A percentile compares a stretch with the other conserved stretches of the same genome.
These are phyloP conservation scores for Gautieria morchelliformis DNA, from an alignment of 768 basidiomycete genomes.

Conservation along the genomic window DNA sequence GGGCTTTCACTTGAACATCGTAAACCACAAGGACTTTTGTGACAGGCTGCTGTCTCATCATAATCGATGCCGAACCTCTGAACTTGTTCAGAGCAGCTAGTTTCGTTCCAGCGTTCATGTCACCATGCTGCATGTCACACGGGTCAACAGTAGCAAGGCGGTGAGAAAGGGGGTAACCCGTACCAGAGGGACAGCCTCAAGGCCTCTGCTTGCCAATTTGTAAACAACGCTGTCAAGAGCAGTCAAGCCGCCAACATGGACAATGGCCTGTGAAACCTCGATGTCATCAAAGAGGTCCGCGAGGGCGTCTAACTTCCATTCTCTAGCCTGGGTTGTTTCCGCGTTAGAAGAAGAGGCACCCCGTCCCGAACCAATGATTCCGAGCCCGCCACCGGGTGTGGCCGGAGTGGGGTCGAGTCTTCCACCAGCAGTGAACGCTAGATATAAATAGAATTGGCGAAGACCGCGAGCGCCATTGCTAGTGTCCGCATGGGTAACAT, in stretches of 20 bases:
- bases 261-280: constrained; percentile 69
- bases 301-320: constrained; percentile 92
- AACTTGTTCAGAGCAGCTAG: constrained; percentile 81
- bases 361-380: constrained; percentile 91
- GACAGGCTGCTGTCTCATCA: constrained; percentile 49
- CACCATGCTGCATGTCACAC: constrained; percentile 56
- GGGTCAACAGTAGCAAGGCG: not conserved
- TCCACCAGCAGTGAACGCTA: constrained; percentile 86
- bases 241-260: constrained; percentile 83
- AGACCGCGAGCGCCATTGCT: constrained; percentile 71
- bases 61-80: constrained; percentile 43
- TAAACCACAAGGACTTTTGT: constrained; percentile 84
- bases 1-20: constrained; percentile 85
- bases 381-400: constrained; percentile 50
- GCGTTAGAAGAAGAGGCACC: constrained; percentile 53
- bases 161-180: constrained; percentile 22
- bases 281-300: constrained; percentile 86
- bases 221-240: constrained; percentile 84
- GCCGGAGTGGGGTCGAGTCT: constrained; percentile 44
- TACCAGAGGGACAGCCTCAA: constrained; percentile 85
- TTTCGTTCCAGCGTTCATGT: constrained; percentile 81
- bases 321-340: constrained; percentile 76
- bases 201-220: constrained; percentile 73
- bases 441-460: constrained; percentile 93
- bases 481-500: constrained; percentile 60